Conservation (phyloP, 768 basidiomycete genomes). For the Psilocybe sp. region DNA sequence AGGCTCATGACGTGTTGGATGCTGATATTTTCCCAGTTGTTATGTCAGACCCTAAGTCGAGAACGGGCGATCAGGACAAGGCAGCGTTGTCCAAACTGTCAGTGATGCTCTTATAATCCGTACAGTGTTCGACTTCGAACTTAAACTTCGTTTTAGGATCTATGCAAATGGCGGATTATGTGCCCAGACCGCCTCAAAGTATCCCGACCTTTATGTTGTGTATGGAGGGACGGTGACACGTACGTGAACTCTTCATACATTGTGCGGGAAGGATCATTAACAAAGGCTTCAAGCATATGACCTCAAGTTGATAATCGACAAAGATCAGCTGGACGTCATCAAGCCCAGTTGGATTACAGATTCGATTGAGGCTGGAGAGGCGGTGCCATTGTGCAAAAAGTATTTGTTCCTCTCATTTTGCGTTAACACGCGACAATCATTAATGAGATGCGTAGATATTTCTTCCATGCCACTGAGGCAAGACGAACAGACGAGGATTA, state of each 20-base stretch:
- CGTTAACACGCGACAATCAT: neutral
- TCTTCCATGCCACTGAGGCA: conserved; percentile 66
- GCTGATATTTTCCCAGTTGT: conserved; percentile 49
- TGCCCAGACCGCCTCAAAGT: conserved; percentile 56
- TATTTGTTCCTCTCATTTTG: conserved; percentile 23
- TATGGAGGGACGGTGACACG: conserved; percentile 72
- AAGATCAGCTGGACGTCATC: conserved; percentile 68
- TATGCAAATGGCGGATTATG: conserved; percentile 66
- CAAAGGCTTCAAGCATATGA: conserved; percentile 52
- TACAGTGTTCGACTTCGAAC: too few species aligned
- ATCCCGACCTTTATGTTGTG: conserved; percentile 53
- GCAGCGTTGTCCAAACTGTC: conserved; percentile 67
- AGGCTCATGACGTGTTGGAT: neutral
- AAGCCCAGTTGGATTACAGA: conserved; percentile 82
- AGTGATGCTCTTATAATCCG: too few species aligned
- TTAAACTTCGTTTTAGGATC: conserved; percentile 48
- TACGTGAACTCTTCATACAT: conserved; percentile 32
- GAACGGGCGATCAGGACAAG: conserved; percentile 66
- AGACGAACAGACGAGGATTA: conserved; percentile 54
- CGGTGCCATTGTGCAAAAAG: conserved; percentile 67
- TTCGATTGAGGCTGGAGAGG: conserved; percentile 58
- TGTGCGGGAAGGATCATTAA: neutral
- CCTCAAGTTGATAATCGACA: conserved; percentile 67
- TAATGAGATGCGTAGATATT: conserved; percentile 48
- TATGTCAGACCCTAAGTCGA: conserved; percentile 70